Evolutionary conservation across 1,139 yeast genomes (phyloP).

Genomic region (Candida sp.): DNA sequence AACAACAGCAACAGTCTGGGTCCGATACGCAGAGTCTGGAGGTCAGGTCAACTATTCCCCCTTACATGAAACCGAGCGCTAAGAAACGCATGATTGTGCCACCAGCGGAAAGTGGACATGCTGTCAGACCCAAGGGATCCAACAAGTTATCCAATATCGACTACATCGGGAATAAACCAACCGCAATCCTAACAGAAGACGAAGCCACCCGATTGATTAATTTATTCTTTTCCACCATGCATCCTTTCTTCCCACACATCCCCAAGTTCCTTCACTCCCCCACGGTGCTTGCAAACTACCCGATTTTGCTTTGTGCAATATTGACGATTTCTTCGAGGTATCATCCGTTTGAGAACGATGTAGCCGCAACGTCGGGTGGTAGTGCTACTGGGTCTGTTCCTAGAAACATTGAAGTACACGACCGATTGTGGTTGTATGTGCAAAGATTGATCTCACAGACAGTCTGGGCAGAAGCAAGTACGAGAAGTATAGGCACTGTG

Average conservation of each 20-base stretch:
- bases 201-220: constrained; percentile 71
- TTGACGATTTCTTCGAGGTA: constrained; percentile 82
- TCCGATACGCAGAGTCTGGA: neutral
- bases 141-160: constrained; percentile 61
- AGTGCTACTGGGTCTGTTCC: constrained; percentile 35
- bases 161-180: constrained; percentile 57
- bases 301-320: constrained; percentile 79
- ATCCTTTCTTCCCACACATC: constrained; percentile 88
- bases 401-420: constrained; percentile 69
- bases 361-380: constrained; percentile 4
- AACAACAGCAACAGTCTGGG: neutral
- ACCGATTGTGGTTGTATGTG: constrained; percentile 81
- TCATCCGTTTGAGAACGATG: constrained; percentile 49
- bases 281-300: constrained; percentile 72
- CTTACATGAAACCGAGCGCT: constrained; percentile 17
- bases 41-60: constrained; percentile 13
- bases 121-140: constrained; percentile 56
- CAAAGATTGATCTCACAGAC: constrained; percentile 84
- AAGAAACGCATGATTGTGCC: constrained; percentile 23
- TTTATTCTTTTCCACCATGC: constrained; percentile 77
- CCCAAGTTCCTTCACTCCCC: constrained; percentile 76
- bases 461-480: constrained; percentile 94
- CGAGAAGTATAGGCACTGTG: constrained; percentile 86
- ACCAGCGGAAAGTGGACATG: constrained; percentile 50
- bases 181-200: constrained; percentile 62